Conservation (phyloP, 2,329 filamentous ascomycete species). For the Talaromyces amestolkiae region DNA sequence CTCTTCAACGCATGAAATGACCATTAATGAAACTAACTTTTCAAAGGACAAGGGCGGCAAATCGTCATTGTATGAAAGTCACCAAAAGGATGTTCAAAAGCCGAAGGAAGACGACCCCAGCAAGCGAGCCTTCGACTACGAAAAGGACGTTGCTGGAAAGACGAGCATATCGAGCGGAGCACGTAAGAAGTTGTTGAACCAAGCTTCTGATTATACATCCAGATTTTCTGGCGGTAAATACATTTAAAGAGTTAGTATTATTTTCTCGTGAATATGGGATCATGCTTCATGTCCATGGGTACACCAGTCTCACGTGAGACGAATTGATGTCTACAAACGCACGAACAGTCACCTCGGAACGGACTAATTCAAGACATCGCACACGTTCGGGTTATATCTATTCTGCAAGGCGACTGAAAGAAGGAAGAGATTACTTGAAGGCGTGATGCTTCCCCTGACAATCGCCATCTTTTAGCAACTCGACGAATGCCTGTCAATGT, state of each 20-base stretch:
- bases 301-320: background rate
- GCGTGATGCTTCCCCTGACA: background rate
- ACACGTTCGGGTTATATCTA: background rate
- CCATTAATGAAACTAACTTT: background rate
- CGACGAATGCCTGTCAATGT: background rate
- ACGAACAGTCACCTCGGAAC: background rate
- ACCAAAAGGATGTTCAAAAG: constrained; percentile 44
- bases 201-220: constrained; percentile 72
- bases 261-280: background rate
- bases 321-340: background rate
- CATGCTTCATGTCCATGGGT: background rate
- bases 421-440: background rate
- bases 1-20: background rate
- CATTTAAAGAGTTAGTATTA: constrained; percentile 36
- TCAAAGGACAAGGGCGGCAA: constrained; percentile 55
- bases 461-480: background rate
- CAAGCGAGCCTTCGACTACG: constrained; percentile 76
- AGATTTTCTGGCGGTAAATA: constrained; percentile 69
- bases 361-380: too few relatives aligned
- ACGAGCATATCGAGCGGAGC: constrained; percentile 67
- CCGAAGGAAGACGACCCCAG: constrained; percentile 77
- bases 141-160: constrained; percentile 82
- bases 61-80: constrained; percentile 61
- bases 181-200: constrained; percentile 70
- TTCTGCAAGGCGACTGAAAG: background rate